Evolutionary conservation across 306 rosid species (phyloP).

Genomic region (Cicer bijugum): DNA sequence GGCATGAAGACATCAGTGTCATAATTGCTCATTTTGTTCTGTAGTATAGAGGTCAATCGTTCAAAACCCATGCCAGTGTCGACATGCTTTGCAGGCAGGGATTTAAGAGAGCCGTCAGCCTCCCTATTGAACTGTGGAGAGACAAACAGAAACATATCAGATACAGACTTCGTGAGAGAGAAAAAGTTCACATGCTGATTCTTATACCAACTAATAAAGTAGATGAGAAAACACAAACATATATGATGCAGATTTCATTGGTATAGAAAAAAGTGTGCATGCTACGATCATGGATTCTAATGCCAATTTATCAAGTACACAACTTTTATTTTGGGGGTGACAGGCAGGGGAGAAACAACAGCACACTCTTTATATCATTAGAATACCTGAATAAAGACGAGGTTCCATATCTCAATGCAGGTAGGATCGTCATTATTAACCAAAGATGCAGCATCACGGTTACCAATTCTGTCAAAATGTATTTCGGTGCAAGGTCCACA

Average conservation of each 20-base stretch:
- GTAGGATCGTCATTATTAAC: slow-evolving; percentile 96
- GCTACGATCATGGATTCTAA: slow-evolving; percentile 19
- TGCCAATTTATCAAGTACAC: slow-evolving; percentile 26
- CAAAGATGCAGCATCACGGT: slow-evolving; percentile 89
- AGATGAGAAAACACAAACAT: slow-evolving; percentile 27
- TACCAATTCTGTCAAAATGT: slow-evolving; percentile 92
- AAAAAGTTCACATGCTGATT: slow-evolving; percentile 30
- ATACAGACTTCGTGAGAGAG: background rate
- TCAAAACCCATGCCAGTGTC: slow-evolving; percentile 97
- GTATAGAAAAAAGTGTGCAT: background rate
- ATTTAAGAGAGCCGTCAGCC: slow-evolving; percentile 80
- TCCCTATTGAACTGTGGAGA: slow-evolving; percentile 83
- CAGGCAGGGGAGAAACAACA: background rate
- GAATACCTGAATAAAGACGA: slow-evolving; percentile 93
- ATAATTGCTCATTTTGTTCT: slow-evolving; percentile 91
- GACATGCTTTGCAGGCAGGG: slow-evolving; percentile 96
- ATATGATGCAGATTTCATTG: slow-evolving; percentile 15
- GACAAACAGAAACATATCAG: slow-evolving; percentile 26
- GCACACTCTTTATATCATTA: slow-evolving; percentile 1
- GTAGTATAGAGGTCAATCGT: slow-evolving; percentile 88
- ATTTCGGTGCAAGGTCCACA: slow-evolving; percentile 99
- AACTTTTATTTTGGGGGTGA: background rate
- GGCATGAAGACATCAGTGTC: slow-evolving; percentile 96
- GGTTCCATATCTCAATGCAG: slow-evolving; percentile 97
- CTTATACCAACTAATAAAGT: background rate